These are phyloP conservation scores for Lepraria neglecta DNA, from an alignment of 495 filamentous ascomycete species.

Conservation along the genomic window DNA sequence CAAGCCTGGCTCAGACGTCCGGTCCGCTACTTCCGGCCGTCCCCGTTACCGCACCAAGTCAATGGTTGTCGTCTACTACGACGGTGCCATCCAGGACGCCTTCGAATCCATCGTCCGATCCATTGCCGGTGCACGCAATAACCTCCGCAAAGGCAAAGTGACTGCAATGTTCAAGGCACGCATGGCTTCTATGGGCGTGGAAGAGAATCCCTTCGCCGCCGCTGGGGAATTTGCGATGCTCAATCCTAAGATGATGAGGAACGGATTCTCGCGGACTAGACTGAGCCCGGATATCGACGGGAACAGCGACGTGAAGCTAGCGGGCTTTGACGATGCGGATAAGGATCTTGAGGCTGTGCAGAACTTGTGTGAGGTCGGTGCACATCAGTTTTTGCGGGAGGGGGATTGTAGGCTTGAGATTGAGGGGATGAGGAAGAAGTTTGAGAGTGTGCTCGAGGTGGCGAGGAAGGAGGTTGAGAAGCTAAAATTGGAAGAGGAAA, in stretches of 20 bases:
- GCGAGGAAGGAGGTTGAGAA: constrained; percentile 39
- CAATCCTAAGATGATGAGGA: constrained; percentile 18
- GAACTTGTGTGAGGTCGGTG: constrained; percentile 72
- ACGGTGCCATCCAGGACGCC: constrained; percentile 71
- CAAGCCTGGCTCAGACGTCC: constrained; percentile 26
- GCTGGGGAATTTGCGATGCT: constrained; percentile 7
- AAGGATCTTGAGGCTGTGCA: constrained; percentile 72
- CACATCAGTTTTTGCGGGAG: constrained; percentile 78
- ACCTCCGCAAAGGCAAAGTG: constrained; percentile 74
- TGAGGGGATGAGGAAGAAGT: constrained; percentile 55
- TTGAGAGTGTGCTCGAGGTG: constrained; percentile 39
- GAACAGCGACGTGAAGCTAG: constrained; percentile 13
- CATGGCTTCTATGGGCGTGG: constrained; percentile 24
- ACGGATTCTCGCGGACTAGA: constrained; percentile 2
- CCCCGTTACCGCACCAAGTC: constrained; percentile 61
- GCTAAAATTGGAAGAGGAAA: constrained; percentile 36
- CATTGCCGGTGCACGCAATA: constrained; percentile 72
- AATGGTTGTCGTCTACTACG: constrained; percentile 85
- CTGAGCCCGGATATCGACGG: constrained; percentile 7
- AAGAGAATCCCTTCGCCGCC: not conserved
- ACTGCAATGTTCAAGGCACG: constrained; percentile 40
- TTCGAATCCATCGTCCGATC: constrained; percentile 76
- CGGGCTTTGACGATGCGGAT: constrained; percentile 63
- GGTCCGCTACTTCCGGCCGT: constrained; percentile 36
- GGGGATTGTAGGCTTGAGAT: constrained; percentile 75